Percentiles rank a stretch among this genome's conserved stretches.
phyloP scores from a whole-genome alignment of 2,329 filamentous ascomycete genomes.

The Talaromyces sp. region DNA sequence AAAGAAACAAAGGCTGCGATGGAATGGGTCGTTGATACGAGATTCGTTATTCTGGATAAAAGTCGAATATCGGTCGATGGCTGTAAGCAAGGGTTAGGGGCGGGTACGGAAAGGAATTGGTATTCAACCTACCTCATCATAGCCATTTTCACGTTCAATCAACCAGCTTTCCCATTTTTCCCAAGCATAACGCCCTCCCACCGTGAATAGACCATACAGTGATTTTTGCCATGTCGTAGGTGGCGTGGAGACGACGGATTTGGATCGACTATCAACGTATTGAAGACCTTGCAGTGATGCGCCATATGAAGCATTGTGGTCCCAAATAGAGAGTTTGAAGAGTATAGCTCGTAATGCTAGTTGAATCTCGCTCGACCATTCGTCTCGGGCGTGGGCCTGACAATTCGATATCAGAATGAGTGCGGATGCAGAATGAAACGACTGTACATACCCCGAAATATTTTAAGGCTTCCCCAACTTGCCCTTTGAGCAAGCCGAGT shows the following conservation, averaged over 20 bases:
- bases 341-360: slow-evolving; percentile 71
- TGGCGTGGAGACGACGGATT: slow-evolving; percentile 59
- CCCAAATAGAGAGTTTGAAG: slow-evolving; percentile 96
- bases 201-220: slow-evolving; percentile 77
- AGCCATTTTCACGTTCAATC: slow-evolving; percentile 69
- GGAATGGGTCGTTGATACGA: slow-evolving; percentile 70
- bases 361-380: slow-evolving; percentile 82
- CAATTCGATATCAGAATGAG: slow-evolving; percentile 7
- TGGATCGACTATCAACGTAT: slow-evolving; percentile 76
- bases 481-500: slow-evolving; percentile 74
- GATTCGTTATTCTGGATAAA: slow-evolving; percentile 66
- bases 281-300: slow-evolving; percentile 86
- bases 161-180: slow-evolving; percentile 87
- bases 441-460: slow-evolving; percentile 65
- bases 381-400: slow-evolving; percentile 67
- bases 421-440: slow-evolving; percentile 20
- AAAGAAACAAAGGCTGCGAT: slow-evolving; percentile 80
- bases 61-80: slow-evolving; percentile 50
- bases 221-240: slow-evolving; percentile 81
- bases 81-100: slow-evolving; percentile 22
- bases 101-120: neutral
- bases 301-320: slow-evolving; percentile 92
- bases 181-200: slow-evolving; percentile 87
- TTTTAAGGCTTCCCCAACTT: slow-evolving; percentile 83
- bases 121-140: slow-evolving; percentile 51